Evolutionary conservation across 768 basidiomycete genomes (phyloP), one percentile per base, ranked within the genome.

Genomic region (Lyophyllum semitale): DNA sequence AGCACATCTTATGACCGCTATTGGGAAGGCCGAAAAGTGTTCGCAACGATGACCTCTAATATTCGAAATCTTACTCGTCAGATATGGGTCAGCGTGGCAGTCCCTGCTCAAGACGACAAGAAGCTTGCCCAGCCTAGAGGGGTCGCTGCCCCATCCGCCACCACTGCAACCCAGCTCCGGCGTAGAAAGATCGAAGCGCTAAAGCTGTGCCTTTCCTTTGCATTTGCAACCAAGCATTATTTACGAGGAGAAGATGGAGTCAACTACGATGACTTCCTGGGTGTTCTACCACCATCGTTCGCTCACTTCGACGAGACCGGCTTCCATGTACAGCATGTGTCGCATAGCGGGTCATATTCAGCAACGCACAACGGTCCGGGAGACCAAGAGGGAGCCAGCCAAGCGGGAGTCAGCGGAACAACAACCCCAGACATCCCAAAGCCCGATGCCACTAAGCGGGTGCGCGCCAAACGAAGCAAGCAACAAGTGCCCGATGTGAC

Each of bases 21-120:
- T 63, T 91, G 87, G 80, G 93, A 95, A 74, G 95, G 94, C 45
- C 79, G 95, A 60, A 96, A 91, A 69, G 83, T 85, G 40, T 95
- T 95, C 65, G 85, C 88, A 0, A 63, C 83, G 8, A 68, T 95
- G 53, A 84, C 81, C 11, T 81, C 91, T 13, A 85, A 87, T 64
- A 83, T 85, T 50, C 89, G 92, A 57, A 93, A 88, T 68, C 78
- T 95, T 44, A 71, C 87, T 11, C 86, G 92, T 23, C 79, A 87
- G 61, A 73, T 93, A 45, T 95, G 93, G 93, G 71, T 94, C 53
- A 84, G 89, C 59, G 86, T 87, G 51, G 77, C 79, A n/a, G 76
- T 86, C 7, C 88, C 90, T 3, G 83, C 83, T 1, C 64, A 73
- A 3, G 83, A 82, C 64, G 73, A 76, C 20, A 72, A 72, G 35